Percentiles rank a stretch among this genome's conserved stretches.
Conservation (phyloP, 176 grass and related monocot species). For the Triticum turgidum region DNA sequence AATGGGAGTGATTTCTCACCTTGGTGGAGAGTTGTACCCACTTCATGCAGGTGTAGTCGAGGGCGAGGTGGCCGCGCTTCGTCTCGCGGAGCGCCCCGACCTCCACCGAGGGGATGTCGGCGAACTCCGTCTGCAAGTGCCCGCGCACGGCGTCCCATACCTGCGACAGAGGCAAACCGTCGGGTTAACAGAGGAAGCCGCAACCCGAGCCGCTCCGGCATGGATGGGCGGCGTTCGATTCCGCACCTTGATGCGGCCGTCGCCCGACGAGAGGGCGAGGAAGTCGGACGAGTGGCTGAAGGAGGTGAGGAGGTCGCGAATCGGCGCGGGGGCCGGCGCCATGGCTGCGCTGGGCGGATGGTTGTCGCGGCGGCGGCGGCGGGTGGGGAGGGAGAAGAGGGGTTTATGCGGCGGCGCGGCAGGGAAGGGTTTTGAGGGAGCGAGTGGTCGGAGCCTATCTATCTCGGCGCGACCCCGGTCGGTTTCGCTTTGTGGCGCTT, state of each 20-base stretch:
- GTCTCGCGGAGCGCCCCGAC: slow-evolving; percentile 38
- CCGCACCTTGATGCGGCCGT: slow-evolving; percentile 84
- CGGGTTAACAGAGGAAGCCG: slow-evolving; percentile 1
- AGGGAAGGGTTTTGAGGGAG: slow-evolving; percentile 1
- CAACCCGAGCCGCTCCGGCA: slow-evolving; percentile 21
- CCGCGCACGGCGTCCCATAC: slow-evolving; percentile 88
- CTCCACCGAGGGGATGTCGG: slow-evolving; percentile 56
- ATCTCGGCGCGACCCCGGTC: not conserved
- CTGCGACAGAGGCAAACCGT: slow-evolving; percentile 34
- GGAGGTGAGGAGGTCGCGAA: slow-evolving; percentile 65
- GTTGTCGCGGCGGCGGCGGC: not conserved
- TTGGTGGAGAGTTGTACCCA: slow-evolving; percentile 81
- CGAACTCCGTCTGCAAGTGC: slow-evolving; percentile 78
- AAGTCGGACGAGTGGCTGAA: slow-evolving; percentile 79
- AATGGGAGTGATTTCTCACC: slow-evolving; percentile 34
- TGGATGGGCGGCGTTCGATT: not conserved
- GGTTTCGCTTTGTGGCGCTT: not conserved
- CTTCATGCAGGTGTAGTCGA: slow-evolving; percentile 99
- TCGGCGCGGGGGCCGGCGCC: slow-evolving; percentile 37
- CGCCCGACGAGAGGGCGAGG: slow-evolving; percentile 78
- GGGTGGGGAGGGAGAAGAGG: not conserved
- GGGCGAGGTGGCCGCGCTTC: slow-evolving; percentile 83
- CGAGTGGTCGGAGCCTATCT: not conserved
- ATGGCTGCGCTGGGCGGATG: slow-evolving; percentile 17
- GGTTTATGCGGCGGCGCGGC: slow-evolving; percentile 18